Evolutionary conservation across 1,284 basidiomycete genomes (phyloP).

Genomic region (Ceratobasidium sp.): DNA sequence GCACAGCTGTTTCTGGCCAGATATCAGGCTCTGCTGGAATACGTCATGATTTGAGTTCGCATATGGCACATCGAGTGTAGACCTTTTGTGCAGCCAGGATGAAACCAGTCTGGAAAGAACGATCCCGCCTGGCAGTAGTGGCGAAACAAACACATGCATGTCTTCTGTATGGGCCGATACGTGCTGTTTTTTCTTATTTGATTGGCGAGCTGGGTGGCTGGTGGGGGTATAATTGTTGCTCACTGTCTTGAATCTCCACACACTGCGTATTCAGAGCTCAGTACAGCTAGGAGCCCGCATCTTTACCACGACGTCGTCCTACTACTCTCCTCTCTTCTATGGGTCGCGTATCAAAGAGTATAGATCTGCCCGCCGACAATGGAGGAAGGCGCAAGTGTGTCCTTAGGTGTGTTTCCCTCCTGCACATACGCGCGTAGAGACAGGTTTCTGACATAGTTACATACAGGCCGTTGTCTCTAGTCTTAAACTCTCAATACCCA

Average conservation of each 20-base stretch:
- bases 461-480: constrained; percentile 22
- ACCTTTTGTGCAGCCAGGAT: too few relatives aligned
- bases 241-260: not conserved
- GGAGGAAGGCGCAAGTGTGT: constrained; percentile 13
- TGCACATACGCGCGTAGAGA: not conserved
- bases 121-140: too few relatives aligned
- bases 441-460: constrained; percentile 10
- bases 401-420: not conserved
- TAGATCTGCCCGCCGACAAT: constrained; percentile 22
- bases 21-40: not conserved
- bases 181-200: not conserved
- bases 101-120: too few relatives aligned
- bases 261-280: not conserved
- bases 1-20: not conserved
- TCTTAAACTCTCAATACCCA: not conserved
- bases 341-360: not conserved
- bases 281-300: not conserved
- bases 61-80: not conserved
- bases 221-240: too few relatives aligned
- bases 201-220: not conserved
- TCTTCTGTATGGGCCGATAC: too few relatives aligned
- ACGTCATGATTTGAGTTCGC: not conserved
- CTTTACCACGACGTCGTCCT: not conserved
- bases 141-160: too few relatives aligned
- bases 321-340: not conserved